Base-by-base conservation (phyloP, 2,329 filamentous ascomycete genomes). In the Fusarium fujikuroi region DNA sequence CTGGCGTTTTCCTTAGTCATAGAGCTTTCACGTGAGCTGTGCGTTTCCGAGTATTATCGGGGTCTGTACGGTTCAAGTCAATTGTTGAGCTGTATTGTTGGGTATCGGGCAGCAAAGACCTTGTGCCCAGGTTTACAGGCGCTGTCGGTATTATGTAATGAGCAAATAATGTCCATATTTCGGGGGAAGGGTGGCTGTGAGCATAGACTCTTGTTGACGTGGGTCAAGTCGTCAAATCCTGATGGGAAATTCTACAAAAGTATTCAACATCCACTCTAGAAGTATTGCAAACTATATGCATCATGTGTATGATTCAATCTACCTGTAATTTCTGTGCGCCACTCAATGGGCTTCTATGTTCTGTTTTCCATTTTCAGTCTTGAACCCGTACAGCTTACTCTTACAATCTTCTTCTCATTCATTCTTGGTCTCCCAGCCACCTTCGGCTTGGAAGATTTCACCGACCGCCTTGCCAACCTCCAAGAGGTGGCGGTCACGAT, bases 401-500 rank as follows among this genome's bases (percentile, higher is more conserved):
- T 25, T 59, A 59, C 60, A 67, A 18, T 42, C 8, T 23, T 32
- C 8, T 15, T 23, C 18, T 19, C 47, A 42, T 68, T 28, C 60
- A 32, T 70, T 23, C 36, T 75, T 70, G 18, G 69, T 61, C 60
- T 75, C 76, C 78, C 78, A 80, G 6, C 78, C 78, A 5, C 78
- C 78, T 39, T 80, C 75, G 4, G 63, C 65, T 46, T 78, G 76
- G 54, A 84, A 84, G 5, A 84, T 66, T 34, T 75, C 68, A 3
- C 81, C 83, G 1, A 84, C 78, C 12, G 75, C 77, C 49, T 83
- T 83, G n/a, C 82, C 82, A 0, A 84, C 84, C 43, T 79, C 77
- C 42, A 88, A 75, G 25, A 88, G 79, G 56, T 84, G 81, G 43
- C 82, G 78, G 74, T 89, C 87, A 4, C 75, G 78, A 70, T 85